Evolutionary conservation across 805 yeast genomes (phyloP).

Genomic region (Wickerhamia fluorescens): DNA sequence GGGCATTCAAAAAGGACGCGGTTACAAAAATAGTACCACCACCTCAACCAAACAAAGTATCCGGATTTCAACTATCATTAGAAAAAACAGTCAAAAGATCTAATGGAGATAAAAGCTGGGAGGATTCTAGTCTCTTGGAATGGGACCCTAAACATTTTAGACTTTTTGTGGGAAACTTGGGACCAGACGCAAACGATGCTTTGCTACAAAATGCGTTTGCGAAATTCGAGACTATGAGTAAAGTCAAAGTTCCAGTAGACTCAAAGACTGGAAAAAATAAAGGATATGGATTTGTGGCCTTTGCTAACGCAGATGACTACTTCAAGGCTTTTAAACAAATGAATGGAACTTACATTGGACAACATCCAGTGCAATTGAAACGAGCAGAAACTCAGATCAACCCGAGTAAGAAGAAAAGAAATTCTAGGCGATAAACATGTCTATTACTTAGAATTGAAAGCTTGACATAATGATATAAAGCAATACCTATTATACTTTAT

Average conservation of each 20-base stretch:
- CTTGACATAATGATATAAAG: no score
- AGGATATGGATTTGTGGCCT: constrained; percentile 74
- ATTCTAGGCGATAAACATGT: neutral
- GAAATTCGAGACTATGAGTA: constrained; percentile 45
- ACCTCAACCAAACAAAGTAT: neutral
- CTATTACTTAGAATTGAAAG: no score
- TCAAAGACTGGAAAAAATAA: constrained; percentile 39
- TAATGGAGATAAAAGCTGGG: constrained; percentile 44
- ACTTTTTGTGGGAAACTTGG: constrained; percentile 65
- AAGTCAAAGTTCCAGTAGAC: constrained; percentile 56
- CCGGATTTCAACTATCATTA: no score
- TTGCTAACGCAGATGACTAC: constrained; percentile 58
- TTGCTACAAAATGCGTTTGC: constrained; percentile 48
- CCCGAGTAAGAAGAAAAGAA: constrained; percentile 8
- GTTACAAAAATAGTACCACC: neutral
- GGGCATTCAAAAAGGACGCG: constrained; percentile 4
- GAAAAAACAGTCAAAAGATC: constrained; percentile 39
- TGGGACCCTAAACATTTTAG: constrained; percentile 72
- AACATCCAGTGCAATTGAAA: constrained; percentile 63
- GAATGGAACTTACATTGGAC: constrained; percentile 73
- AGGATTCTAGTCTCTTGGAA: constrained; percentile 40
- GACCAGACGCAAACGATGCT: constrained; percentile 57
- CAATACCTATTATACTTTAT: no score
- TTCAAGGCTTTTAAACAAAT: constrained; percentile 64
- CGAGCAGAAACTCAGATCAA: constrained; percentile 43